phyloP scores from a whole-genome alignment of 768 basidiomycete species.

The Mycena vulgaris region DNA sequence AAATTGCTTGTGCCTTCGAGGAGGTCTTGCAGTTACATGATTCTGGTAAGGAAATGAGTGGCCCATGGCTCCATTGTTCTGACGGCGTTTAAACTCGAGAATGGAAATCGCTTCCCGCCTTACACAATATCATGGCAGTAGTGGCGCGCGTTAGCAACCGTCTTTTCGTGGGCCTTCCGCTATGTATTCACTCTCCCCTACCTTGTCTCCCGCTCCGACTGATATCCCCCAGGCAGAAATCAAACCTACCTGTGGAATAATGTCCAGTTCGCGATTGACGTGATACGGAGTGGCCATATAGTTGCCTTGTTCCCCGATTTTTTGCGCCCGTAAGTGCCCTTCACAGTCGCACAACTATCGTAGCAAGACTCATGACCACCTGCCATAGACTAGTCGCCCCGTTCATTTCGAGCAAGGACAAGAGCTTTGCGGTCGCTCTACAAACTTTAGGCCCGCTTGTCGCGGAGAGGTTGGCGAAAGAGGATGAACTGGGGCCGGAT shows the following conservation, averaged over 20 bases:
- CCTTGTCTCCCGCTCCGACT: not conserved
- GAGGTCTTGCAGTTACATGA: constrained; percentile 16
- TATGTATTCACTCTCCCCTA: constrained; percentile 34
- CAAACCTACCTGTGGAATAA: constrained; percentile 33
- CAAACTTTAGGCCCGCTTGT: constrained; percentile 7
- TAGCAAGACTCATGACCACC: not conserved
- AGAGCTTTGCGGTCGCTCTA: constrained; percentile 7
- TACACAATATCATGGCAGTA: constrained; percentile 37
- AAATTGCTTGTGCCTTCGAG: constrained; percentile 43
- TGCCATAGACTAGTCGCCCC: constrained; percentile 1
- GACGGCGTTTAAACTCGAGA: too few relatives aligned
- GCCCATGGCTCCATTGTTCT: too few relatives aligned
- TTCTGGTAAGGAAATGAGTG: constrained; percentile 1
- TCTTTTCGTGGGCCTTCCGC: constrained; percentile 45
- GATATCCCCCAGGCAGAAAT: too few relatives aligned
- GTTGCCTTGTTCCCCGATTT: constrained; percentile 12
- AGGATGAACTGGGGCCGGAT: constrained; percentile 22
- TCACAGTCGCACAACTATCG: not conserved
- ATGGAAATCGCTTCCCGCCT: constrained; percentile 8
- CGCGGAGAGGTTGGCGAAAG: constrained; percentile 22
- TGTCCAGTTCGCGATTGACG: constrained; percentile 23
- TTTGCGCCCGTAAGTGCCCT: constrained; percentile 22
- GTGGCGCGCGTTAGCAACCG: constrained; percentile 45
- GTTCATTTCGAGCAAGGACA: too few relatives aligned
- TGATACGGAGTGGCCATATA: not conserved